These are phyloP conservation scores for Hymenoscyphus albidus DNA, from an alignment of 2,329 filamentous ascomycete genomes.

Conservation along the genomic window DNA sequence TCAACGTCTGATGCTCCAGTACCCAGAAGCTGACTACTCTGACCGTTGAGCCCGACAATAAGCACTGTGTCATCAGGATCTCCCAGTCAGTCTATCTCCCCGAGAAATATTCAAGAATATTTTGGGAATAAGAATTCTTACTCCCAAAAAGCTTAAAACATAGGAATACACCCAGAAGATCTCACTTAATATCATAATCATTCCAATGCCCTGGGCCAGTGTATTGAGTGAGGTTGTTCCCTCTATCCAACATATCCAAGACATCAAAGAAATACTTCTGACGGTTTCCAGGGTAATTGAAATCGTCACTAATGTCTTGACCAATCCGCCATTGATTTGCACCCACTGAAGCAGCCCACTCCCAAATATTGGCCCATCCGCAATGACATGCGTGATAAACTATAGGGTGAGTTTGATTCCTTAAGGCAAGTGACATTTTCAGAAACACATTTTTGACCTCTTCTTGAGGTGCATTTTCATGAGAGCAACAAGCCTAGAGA, in stretches of 20 bases:
- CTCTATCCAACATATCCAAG: conserved; percentile 45
- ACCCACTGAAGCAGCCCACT: conserved; percentile 35
- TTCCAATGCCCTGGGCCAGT: conserved; percentile 48
- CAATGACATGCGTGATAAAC: conserved; percentile 52
- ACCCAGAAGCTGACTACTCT: conserved; percentile 41
- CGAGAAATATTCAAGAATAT: too few species aligned
- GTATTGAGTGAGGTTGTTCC: conserved; percentile 43
- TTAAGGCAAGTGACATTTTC: conserved; percentile 48
- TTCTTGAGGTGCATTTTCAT: conserved; percentile 39
- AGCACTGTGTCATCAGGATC: conserved; percentile 12
- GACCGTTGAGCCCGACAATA: conserved; percentile 26
- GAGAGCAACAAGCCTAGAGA: conserved; percentile 47
- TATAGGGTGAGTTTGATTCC: conserved; percentile 42
- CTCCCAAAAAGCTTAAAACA: too few species aligned
- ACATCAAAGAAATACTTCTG: conserved; percentile 28
- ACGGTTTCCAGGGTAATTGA: conserved; percentile 26
- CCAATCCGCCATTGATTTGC: conserved; percentile 48
- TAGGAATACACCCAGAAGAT: too few species aligned
- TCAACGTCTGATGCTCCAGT: conserved; percentile 30
- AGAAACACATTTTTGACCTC: conserved; percentile 23
- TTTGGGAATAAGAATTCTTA: too few species aligned
- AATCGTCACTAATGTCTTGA: conserved; percentile 39
- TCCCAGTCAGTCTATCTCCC: too few species aligned
- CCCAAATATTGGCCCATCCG: conserved; percentile 44
- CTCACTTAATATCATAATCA: conserved; percentile 34